Base-by-base conservation (phyloP, 148 eudicot genomes). In the Arbutus unedo region DNA sequence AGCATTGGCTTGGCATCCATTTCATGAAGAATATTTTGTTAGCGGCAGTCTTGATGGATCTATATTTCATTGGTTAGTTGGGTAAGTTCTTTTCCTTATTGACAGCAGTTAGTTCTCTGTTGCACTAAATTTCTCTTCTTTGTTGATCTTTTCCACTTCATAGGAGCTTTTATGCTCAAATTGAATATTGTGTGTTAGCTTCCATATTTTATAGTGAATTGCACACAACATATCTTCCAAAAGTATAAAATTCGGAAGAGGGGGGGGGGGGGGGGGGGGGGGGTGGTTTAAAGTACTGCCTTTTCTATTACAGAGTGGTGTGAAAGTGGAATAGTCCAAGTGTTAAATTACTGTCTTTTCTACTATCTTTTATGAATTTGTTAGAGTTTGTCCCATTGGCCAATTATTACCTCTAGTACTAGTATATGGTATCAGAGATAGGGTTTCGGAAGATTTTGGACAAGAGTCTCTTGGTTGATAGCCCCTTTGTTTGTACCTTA, bases 1-100 rank as follows among this genome's bases (percentile, higher is more conserved):
- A 96, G 99, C 97, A 78, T 85, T 96, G 92, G 98, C 98, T 67
- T 96, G 99, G 99, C 99, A 96, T 85, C 99, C 99, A 51, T 96
- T 94, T 79, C 96, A 96, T 87, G 99, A 96, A 85, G 99, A 96
- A 72, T 96, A 94, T 83, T 96, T 96, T 90, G 99, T 96, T 77
- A 96, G 99, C 76, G 98, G 99, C 82, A 96, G 99, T 86, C 94
- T 82, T 84, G 99, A 96, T 85, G 99, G 99, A 86, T 92, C 99
- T 81, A 96, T 96, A 74, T 94, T 93, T 86, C 99, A 96, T 84
- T 96, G 98, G 99, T 89, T 92, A 23, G 98, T 94, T 70, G 99
- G 99, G 99, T 96, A 93, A 92, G 78, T 74, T 86, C 76, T 81
- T 84, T 78, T 78, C 76, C 79, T 81, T 57, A 14, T 47, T 43